Conservation (phyloP, 345 rosid genomes). For the Populus tremula region DNA sequence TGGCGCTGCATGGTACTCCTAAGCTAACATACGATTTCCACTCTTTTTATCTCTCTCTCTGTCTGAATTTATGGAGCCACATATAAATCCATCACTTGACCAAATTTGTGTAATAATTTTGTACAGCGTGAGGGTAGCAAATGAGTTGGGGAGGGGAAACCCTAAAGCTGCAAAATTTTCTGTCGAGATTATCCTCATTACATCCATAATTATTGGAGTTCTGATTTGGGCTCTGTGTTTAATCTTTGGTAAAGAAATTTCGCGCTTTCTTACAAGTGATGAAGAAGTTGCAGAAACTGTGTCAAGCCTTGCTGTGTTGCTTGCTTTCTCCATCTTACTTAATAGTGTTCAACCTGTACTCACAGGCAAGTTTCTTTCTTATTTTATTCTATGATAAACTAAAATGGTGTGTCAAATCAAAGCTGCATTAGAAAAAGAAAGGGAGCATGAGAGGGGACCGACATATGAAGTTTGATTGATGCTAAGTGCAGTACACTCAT, state of each 20-base stretch:
- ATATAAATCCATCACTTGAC: not conserved
- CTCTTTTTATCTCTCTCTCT: no score
- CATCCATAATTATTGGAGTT: constrained; percentile 37
- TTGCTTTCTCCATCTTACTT: constrained; percentile 56
- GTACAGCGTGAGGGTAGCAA: constrained; percentile 49
- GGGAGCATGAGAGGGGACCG: no score
- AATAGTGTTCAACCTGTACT: constrained; percentile 58
- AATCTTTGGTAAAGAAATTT: constrained; percentile 37
- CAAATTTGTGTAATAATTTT: not conserved
- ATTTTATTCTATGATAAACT: no score
- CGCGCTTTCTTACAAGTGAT: constrained; percentile 38
- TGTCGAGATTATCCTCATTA: constrained; percentile 25
- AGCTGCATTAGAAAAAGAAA: no score
- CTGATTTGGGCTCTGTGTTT: constrained; percentile 38
- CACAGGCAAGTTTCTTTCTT: constrained; percentile 29
- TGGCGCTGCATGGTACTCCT: constrained; percentile 25
- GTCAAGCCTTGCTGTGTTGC: constrained; percentile 48
- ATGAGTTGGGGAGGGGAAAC: constrained; percentile 48
- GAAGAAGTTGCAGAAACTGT: constrained; percentile 43
- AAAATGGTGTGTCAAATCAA: no score
- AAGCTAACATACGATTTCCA: no score
- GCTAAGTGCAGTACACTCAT: no score
- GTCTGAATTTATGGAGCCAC: no score
- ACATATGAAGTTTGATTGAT: no score
- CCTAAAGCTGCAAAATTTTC: constrained; percentile 39